Evolutionary conservation across 768 basidiomycete genomes (phyloP), one percentile per base, ranked within the genome.

Genomic region (Leccinum barrowsii): DNA sequence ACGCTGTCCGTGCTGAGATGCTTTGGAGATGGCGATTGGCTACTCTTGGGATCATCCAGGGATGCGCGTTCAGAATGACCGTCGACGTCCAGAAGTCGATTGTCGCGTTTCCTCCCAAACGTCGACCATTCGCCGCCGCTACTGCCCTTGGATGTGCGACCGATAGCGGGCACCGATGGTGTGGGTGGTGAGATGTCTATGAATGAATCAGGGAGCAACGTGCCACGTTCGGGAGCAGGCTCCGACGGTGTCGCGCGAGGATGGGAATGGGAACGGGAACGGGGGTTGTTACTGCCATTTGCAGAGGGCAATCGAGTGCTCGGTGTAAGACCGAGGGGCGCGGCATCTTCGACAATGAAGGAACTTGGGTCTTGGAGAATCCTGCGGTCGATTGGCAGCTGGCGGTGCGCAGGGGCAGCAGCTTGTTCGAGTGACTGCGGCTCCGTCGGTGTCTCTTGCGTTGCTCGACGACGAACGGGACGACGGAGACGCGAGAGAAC

Each of bases 401-500:
- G 57, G 8, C 35, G 53, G n/a, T 40, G 30, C 2, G 52, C n/a
- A 34, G 32, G 32, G 32, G 32, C 32, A 12, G 32, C 32, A 10
- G 30, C 0, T 30, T 30, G 19, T 44, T n/a, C 40, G 4, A 40
- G 24, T 2, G 17, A n/a, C 17, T 55, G 52, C 32, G 28, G 53
- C 4, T 24, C 5, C 12, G 44, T 15, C n/a, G 40, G 44, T 8
- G n/a, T 59, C 50, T 58, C 59, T 53, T 57, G 44, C 40, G 67
- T 52, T 28, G 63, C 52, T 37, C 65, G 68, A 53, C 65, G 67
- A 57, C 61, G 65, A 42, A 61, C 65, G 40, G 63, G 58, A 37
- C 59, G 65, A 15, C 74, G 73, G 30, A 78, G 56, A 47, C 75
- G 74, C 17, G 72, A 63, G 50, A 78, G 54, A 30, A 76, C 59